Evolutionary conservation across 495 filamentous ascomycete genomes (phyloP).

Genomic region (Penicillium samsonianum): DNA sequence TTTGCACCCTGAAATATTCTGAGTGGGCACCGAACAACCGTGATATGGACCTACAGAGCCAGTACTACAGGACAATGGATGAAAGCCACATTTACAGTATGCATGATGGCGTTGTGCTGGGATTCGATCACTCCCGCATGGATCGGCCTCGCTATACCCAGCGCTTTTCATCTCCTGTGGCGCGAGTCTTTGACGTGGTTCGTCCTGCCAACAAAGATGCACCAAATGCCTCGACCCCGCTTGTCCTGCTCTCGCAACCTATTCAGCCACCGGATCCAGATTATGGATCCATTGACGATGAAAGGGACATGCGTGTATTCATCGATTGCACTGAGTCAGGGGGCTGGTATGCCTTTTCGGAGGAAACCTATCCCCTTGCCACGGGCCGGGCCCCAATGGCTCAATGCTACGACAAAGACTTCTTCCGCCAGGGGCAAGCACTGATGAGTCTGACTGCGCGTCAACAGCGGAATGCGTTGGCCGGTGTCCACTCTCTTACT

Average conservation of each 20-base stretch:
- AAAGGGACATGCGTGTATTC: slow-evolving; percentile 69
- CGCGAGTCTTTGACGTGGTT: slow-evolving; percentile 87
- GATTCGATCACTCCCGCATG: slow-evolving; percentile 66
- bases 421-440: slow-evolving; percentile 44
- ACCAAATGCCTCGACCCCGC: slow-evolving; percentile 55
- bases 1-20: slow-evolving; percentile 89
- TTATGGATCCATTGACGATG: slow-evolving; percentile 53
- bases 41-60: slow-evolving; percentile 81
- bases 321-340: slow-evolving; percentile 82
- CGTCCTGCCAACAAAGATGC: slow-evolving; percentile 61
- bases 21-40: slow-evolving; percentile 95
- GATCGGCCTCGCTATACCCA: slow-evolving; percentile 60
- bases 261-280: slow-evolving; percentile 61
- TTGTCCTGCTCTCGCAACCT: slow-evolving; percentile 87
- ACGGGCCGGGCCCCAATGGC: slow-evolving; percentile 68
- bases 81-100: slow-evolving; percentile 84
- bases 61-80: slow-evolving; percentile 79
- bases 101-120: slow-evolving; percentile 84
- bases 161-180: slow-evolving; percentile 80
- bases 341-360: slow-evolving; percentile 93
- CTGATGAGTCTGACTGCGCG: slow-evolving; percentile 43
- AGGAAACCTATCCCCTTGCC: slow-evolving; percentile 78
- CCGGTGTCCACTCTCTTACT: slow-evolving; percentile 54
- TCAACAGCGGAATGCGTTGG: slow-evolving; percentile 51
- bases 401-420: slow-evolving; percentile 62